Evolutionary conservation across 208 protist species (phyloP), one percentile per base, ranked within the genome.

Genomic region (Acanthamoeba divionensis): DNA sequence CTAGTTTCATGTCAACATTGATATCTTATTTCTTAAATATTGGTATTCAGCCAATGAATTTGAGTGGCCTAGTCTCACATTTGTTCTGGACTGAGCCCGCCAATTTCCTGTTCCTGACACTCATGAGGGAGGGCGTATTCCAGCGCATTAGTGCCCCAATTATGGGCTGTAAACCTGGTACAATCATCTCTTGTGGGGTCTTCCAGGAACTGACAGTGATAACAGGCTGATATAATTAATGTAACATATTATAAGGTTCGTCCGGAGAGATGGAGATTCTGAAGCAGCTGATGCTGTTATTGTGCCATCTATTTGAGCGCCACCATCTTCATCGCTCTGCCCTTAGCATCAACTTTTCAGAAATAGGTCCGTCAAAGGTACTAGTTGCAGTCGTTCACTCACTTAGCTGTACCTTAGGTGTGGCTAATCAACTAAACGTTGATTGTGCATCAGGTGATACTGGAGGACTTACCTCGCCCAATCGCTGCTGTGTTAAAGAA

Each of bases 81-180:
- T 47, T 92, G 8, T 88, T n/a, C 26, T 92, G 83, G 38, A 62
- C 90, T 10, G 90, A 93, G 29, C 91, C 91, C 12, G 36, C n/a
- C 90, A 91, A 94, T 26, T 91, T 94, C 29, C 4, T 75, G 45
- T 66, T 94, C 52, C 45, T 67, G 5, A 29, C 47, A 10, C 41
- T 94, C 4, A 41, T 94, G 15, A 93, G 44, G 29, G n/a, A 54
- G 12, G 73, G 88, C 26, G 77, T 91, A 5, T 69, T 91, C 47
- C 47, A 69, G 24, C 75, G 86, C 50, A 77, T 91, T 36, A 90
- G 69, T 26, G 44, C 18, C 1, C 48, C 66, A 13, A 89, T 89
- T 55, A 63, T 57, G 38, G 7, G 31, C 50, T 57, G 77, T 54
- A 47, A 57, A 41, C 31, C 8, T 15, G 73, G n/a, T 83, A 33